Evolutionary conservation across 352 stramenopile genomes (phyloP), one percentile per base, ranked within the genome.

Genomic region (Globisporangium nagaii): DNA sequence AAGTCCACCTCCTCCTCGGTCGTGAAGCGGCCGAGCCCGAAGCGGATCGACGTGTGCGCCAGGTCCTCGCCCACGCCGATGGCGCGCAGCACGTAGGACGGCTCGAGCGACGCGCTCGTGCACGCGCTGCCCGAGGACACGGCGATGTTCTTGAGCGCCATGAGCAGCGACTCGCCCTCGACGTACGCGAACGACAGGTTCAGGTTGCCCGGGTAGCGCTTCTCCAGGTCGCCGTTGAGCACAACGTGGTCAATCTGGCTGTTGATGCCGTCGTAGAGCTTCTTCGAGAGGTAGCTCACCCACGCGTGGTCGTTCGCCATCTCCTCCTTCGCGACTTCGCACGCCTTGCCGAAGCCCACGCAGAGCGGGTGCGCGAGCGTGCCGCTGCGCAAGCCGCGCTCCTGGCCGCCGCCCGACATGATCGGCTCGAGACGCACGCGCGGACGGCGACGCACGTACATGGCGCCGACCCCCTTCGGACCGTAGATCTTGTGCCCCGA

Each of bases 141-240:
- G 3, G 97, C 97, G 53, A 99, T 97, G 76, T 99, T 98, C 75
- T 99, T 99, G 45, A 97, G 76, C 43, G 95, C 95, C 98, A 99
- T 99, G 22, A 99, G 79, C 58, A 99, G 77, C 57, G 84, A 98
- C 76, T 99, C 98, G 51, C 98, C 98, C 66, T 99, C 97, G 15
- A 99, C 97, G 75, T 99, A 99, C 10, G 97, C 96, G 77, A 99
- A 99, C 56, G 91, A 98, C 36, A 99, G 89, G 77, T 99, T 99
- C 28, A 99, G 62, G 75, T 98, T 99, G 45, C 98, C 97, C 19
- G 85, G 76, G 74, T 98, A 98, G 22, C 96, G 83, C 64, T 94
- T 58, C 49, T 96, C 81, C 17, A 80, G 62, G 73, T 99, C 93
- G 31, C 97, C 97, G 71, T 99, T 99, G 22, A 98, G 78, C 40